Evolutionary conservation across 2,329 filamentous ascomycete genomes (phyloP).

Genomic region (Lasiodiplodia sp.): DNA sequence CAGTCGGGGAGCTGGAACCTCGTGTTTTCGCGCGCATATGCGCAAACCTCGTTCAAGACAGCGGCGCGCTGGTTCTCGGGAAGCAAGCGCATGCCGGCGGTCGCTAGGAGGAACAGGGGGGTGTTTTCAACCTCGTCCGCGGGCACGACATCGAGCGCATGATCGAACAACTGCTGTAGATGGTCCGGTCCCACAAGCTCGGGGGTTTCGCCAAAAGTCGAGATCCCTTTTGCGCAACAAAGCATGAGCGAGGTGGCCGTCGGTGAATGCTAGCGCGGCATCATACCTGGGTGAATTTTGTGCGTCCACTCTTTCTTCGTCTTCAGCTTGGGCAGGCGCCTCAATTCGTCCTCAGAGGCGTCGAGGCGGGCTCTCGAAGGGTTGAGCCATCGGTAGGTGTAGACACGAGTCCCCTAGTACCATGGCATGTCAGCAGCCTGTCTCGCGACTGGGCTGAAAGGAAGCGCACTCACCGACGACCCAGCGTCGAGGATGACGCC

Average conservation of each 20-base stretch:
- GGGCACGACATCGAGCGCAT: slow-evolving; percentile 82
- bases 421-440: slow-evolving; percentile 7
- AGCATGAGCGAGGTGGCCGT: neutral
- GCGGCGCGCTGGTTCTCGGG: slow-evolving; percentile 74
- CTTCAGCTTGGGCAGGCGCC: slow-evolving; percentile 77
- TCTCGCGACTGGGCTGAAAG: neutral
- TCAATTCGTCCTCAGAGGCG: slow-evolving; percentile 66
- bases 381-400: slow-evolving; percentile 94
- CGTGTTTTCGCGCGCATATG: slow-evolving; percentile 78
- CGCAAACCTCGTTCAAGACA: slow-evolving; percentile 80
- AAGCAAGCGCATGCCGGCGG: slow-evolving; percentile 90
- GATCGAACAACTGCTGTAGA: slow-evolving; percentile 78
- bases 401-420: slow-evolving; percentile 78
- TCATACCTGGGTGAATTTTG: slow-evolving; percentile 85
- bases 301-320: slow-evolving; percentile 89
- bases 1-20: slow-evolving; percentile 91
- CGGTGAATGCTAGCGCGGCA: neutral
- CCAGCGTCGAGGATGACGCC: slow-evolving; percentile 97
- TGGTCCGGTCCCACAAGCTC: slow-evolving; percentile 82
- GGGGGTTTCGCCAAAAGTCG: slow-evolving; percentile 82
- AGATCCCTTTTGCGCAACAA: slow-evolving; percentile 65
- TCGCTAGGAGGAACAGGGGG: slow-evolving; percentile 93
- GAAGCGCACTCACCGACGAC: slow-evolving; percentile 71
- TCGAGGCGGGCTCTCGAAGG: slow-evolving; percentile 70
- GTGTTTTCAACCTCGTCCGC: slow-evolving; percentile 79